Evolutionary conservation across 176 grass and related monocot species (phyloP).

Genomic region (Saccharum spontaneum): DNA sequence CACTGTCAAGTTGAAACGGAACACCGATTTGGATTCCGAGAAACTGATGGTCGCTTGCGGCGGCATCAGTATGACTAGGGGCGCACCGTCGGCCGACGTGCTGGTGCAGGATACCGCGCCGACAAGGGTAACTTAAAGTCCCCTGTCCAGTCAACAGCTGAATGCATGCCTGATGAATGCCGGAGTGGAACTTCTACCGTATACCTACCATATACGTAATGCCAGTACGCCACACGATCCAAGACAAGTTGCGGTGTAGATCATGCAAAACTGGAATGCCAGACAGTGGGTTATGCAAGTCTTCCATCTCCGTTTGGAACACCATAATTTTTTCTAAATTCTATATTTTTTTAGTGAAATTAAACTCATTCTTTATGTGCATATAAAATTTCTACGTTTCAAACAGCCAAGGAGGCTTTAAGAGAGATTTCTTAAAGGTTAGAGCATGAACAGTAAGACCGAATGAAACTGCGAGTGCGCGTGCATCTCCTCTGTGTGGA

Average conservation of each 20-base stretch:
- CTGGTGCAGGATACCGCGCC: not conserved
- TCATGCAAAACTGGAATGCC: not conserved
- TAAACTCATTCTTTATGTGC: not conserved
- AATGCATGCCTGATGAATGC: not conserved
- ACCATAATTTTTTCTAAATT: not conserved
- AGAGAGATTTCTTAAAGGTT: not conserved
- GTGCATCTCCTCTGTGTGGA: not conserved
- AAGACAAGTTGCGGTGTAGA: not conserved
- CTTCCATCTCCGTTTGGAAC: not conserved
- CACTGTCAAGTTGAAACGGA: not conserved
- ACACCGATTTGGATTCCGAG: not conserved
- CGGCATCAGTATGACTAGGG: not conserved
- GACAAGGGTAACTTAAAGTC: not conserved
- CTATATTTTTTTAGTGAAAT: not conserved
- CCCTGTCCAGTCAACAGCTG: not conserved
- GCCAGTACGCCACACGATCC: not conserved
- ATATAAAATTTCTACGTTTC: not conserved
- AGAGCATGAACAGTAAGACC: not conserved
- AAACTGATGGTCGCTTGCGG: not conserved
- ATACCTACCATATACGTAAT: no score
- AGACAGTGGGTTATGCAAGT: not conserved
- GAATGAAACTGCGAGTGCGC: not conserved
- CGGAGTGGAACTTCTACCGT: not conserved
- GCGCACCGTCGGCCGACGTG: not conserved
- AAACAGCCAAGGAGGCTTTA: not conserved